Evolutionary conservation across 129 eudicot species (phyloP).

Genomic region (Artemisia argyi): DNA sequence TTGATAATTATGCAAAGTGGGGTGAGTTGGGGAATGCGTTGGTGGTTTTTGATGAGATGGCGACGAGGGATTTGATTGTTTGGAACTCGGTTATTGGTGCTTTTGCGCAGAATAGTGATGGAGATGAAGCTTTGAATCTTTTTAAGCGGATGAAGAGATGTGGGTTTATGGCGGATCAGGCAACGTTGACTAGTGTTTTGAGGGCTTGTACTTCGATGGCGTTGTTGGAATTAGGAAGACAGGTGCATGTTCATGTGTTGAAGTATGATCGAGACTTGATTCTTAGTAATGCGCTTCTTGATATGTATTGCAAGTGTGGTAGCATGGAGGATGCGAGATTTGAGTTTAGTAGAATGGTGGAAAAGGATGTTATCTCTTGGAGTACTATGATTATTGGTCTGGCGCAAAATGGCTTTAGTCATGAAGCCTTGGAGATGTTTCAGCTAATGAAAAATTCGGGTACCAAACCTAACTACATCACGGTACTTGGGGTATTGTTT

Average conservation of each 20-base stretch:
- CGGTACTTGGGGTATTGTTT: slow-evolving; percentile 63
- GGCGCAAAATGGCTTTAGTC: slow-evolving; percentile 78
- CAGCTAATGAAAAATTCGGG: slow-evolving; percentile 48
- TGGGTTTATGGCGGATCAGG: slow-evolving; percentile 62
- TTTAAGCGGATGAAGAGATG: slow-evolving; percentile 66
- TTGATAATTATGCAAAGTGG: slow-evolving; percentile 71
- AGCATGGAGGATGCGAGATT: slow-evolving; percentile 68
- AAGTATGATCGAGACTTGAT: slow-evolving; percentile 62
- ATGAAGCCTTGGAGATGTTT: slow-evolving; percentile 52
- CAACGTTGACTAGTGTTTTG: slow-evolving; percentile 64
- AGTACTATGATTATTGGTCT: slow-evolving; percentile 78
- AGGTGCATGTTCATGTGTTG: slow-evolving; percentile 69
- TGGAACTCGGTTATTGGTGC: slow-evolving; percentile 83
- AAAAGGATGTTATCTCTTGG: slow-evolving; percentile 78
- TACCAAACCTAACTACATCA: slow-evolving; percentile 59
- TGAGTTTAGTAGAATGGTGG: slow-evolving; percentile 44
- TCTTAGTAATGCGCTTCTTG: slow-evolving; percentile 72
- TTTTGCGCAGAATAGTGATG: slow-evolving; percentile 68
- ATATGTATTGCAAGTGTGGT: slow-evolving; percentile 86
- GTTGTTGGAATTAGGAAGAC: slow-evolving; percentile 68
- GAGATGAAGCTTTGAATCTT: slow-evolving; percentile 63
- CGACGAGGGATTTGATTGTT: slow-evolving; percentile 61
- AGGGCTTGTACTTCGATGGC: slow-evolving; percentile 71
- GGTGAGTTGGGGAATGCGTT: slow-evolving; percentile 56
- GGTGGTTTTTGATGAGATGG: slow-evolving; percentile 53